phyloP scores from a whole-genome alignment of 495 filamentous ascomycete species.

The Pyrenula massariospora region DNA sequence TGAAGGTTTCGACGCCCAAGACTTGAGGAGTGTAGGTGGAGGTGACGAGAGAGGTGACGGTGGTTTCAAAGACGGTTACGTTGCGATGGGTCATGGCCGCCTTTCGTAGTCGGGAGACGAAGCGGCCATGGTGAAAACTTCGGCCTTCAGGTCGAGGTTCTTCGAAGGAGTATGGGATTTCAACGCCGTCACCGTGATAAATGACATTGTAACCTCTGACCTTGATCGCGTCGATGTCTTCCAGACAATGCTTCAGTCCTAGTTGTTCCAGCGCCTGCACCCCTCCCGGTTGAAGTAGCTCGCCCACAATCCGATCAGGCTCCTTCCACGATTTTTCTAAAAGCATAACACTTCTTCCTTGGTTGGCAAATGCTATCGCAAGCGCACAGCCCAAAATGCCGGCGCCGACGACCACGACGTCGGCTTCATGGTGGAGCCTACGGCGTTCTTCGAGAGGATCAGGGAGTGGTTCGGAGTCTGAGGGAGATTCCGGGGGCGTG shows the following conservation, averaged over 20 bases:
- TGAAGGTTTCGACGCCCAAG: conserved; percentile 63
- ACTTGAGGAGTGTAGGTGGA: conserved; percentile 47
- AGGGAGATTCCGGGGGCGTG: background rate
- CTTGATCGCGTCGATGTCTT: conserved; percentile 75
- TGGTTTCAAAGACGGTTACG: conserved; percentile 63
- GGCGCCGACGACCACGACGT: conserved; percentile 83
- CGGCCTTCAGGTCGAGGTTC: conserved; percentile 47
- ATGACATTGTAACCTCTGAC: conserved; percentile 80
- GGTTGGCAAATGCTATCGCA: conserved; percentile 74
- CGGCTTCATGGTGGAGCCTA: conserved; percentile 44
- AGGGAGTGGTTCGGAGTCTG: background rate
- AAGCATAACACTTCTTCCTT: conserved; percentile 84
- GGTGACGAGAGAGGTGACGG: conserved; percentile 49
- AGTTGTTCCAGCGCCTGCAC: conserved; percentile 69
- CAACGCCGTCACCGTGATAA: conserved; percentile 68
- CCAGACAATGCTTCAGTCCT: conserved; percentile 70
- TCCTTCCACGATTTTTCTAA: conserved; percentile 84
- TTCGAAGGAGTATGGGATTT: conserved; percentile 55
- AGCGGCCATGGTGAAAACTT: conserved; percentile 74
- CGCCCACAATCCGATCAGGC: conserved; percentile 93
- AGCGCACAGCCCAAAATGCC: conserved; percentile 83
- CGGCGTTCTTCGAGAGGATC: conserved; percentile 27
- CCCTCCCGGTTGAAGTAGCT: conserved; percentile 88
- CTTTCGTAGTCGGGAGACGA: conserved; percentile 62
- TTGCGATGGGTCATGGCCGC: conserved; percentile 56